Conservation (phyloP, 495 filamentous ascomycete species). For the Acidomyces sp. region DNA sequence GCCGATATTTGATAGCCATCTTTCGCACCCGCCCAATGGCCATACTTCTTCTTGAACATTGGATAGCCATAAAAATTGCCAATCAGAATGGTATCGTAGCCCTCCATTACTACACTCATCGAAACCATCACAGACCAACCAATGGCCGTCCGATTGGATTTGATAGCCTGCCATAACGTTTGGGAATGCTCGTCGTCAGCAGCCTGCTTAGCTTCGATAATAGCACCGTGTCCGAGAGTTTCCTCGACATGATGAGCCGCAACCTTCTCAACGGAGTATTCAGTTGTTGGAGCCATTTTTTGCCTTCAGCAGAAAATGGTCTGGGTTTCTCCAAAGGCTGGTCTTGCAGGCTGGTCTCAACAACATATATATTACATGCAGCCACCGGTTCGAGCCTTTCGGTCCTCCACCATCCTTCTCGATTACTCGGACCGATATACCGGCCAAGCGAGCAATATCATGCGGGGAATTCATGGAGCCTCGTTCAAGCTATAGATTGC, state of each 20-base stretch:
- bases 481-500: too few species aligned
- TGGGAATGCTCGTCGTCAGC: slow-evolving; percentile 21
- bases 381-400: too few species aligned
- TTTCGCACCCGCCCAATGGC: neutral
- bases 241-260: neutral
- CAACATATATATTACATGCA: too few species aligned
- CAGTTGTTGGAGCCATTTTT: neutral
- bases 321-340: too few species aligned
- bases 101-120: slow-evolving; percentile 11
- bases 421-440: too few species aligned
- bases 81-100: slow-evolving; percentile 12
- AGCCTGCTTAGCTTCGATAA: neutral
- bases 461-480: too few species aligned
- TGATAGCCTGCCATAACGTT: slow-evolving; percentile 23
- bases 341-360: too few species aligned
- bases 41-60: slow-evolving; percentile 22
- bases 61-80: slow-evolving; percentile 24
- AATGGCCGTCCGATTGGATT: slow-evolving; percentile 42
- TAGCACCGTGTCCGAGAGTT: neutral
- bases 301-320: too few species aligned
- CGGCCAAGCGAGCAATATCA: too few species aligned
- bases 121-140: slow-evolving; percentile 17
- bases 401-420: too few species aligned
- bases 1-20: slow-evolving; percentile 15
- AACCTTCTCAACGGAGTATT: neutral